Percentiles rank a stretch among this genome's conserved stretches.
Conservation (phyloP, 2,329 filamentous ascomycete species). For the Diaporthe sp. region DNA sequence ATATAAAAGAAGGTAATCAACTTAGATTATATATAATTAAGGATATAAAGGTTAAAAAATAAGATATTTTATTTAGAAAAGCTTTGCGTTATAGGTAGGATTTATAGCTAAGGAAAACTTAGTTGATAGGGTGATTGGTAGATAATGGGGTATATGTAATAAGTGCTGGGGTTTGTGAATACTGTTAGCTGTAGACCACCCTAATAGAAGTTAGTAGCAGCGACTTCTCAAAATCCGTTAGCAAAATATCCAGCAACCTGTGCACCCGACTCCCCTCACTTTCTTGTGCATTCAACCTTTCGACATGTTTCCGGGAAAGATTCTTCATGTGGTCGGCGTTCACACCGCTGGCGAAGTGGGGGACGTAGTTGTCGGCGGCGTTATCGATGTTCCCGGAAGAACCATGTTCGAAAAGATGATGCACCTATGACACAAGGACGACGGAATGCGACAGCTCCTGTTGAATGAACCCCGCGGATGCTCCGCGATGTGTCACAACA, state of each 20-base stretch:
- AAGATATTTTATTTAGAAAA: too few species aligned
- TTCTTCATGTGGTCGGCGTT: constrained; percentile 51
- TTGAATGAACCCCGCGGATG: constrained; percentile 62
- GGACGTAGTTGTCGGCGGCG: constrained; percentile 63
- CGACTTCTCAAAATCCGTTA: neutral
- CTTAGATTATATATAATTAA: too few species aligned
- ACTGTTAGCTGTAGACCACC: too few species aligned
- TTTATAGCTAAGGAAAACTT: too few species aligned
- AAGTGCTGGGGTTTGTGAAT: too few species aligned
- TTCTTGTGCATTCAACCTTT: neutral
- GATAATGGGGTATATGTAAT: too few species aligned
- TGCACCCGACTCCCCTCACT: neutral
- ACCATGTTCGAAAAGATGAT: constrained; percentile 65
- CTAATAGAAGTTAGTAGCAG: neutral
- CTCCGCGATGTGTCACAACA: constrained; percentile 50
- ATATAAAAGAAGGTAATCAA: too few species aligned
- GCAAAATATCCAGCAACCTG: neutral
- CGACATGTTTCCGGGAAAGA: constrained; percentile 30
- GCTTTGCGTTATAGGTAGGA: too few species aligned
- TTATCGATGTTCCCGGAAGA: constrained; percentile 57
- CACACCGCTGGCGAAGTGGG: constrained; percentile 61
- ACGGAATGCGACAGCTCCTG: constrained; percentile 57
- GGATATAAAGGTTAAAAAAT: too few species aligned
- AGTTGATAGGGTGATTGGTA: too few species aligned
- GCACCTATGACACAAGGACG: constrained; percentile 56